Conservation (phyloP, 257 asterid genomes). For the Solanum chmielewskii region DNA sequence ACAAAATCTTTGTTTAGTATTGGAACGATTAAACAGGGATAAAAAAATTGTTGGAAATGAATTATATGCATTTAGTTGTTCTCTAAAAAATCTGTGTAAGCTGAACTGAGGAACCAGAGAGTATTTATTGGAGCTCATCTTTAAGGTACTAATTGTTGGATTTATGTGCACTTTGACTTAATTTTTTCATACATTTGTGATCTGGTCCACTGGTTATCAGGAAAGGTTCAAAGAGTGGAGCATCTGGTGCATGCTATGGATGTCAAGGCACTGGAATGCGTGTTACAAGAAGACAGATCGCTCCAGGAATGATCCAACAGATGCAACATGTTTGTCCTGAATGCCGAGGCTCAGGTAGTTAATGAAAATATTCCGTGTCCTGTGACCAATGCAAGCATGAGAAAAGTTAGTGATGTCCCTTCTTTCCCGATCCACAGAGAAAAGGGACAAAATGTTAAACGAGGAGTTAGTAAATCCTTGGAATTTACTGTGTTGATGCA, state of each 20-base stretch:
- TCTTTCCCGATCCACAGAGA: neutral
- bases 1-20: neutral
- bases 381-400: neutral
- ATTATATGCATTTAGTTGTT: neutral
- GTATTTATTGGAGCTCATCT: neutral
- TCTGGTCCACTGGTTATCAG: slow-evolving; percentile 10
- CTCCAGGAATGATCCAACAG: slow-evolving; percentile 37
- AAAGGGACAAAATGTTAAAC: too few species aligned
- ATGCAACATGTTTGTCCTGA: slow-evolving; percentile 36
- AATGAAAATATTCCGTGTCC: neutral
- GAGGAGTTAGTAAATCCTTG: neutral
- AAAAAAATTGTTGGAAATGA: neutral
- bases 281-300: slow-evolving; percentile 15
- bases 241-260: slow-evolving; percentile 26
- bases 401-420: neutral
- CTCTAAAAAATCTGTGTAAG: neutral
- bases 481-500: neutral
- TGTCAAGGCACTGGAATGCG: slow-evolving; percentile 44
- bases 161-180: neutral
- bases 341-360: slow-evolving; percentile 31
- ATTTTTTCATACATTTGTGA: neutral
- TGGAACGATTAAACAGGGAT: neutral
- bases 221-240: slow-evolving; percentile 44
- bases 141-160: neutral
- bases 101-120: neutral